Evolutionary conservation across 495 filamentous ascomycete genomes (phyloP).

Genomic region (Evansstolkia leycettana): DNA sequence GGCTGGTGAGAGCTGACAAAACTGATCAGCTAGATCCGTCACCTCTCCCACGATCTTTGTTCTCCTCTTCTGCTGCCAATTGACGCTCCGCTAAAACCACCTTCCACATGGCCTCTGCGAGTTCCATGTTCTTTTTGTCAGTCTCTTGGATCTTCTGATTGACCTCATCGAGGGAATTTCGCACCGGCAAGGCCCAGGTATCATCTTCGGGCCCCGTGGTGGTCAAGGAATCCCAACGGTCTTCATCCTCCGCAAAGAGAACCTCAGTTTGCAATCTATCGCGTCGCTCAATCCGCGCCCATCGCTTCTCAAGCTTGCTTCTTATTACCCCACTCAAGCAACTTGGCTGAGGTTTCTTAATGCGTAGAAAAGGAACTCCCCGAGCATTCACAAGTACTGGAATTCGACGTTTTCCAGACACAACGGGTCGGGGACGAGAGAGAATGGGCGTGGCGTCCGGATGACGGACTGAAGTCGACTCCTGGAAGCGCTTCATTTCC

Average conservation of each 20-base stretch:
- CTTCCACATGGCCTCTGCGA: conserved; percentile 28
- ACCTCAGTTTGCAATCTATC: conserved; percentile 20
- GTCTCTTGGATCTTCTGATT: conserved; percentile 9
- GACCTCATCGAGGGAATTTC: conserved; percentile 9
- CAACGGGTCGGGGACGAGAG: conserved; percentile 31
- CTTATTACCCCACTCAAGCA: conserved; percentile 44
- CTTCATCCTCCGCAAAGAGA: conserved; percentile 40
- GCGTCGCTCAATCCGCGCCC: conserved; percentile 17
- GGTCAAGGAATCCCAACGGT: conserved; percentile 41
- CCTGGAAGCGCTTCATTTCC: conserved; percentile 14
- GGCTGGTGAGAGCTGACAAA: no score
- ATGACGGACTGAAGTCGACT: conserved; percentile 18
- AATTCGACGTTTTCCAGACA: conserved; percentile 42
- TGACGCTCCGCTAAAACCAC: conserved; percentile 30
- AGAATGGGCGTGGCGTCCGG: conserved; percentile 28
- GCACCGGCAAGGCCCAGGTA: conserved; percentile 15
- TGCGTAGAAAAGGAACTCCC: conserved; percentile 56
- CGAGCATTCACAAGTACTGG: conserved; percentile 46
- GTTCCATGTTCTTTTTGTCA: conserved; percentile 16
- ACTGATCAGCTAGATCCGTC: background rate
- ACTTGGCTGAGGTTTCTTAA: conserved; percentile 55
- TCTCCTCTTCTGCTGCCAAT: conserved; percentile 21
- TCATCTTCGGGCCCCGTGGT: conserved; percentile 6
- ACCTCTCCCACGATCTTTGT: conserved; percentile 2
- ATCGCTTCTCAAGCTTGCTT: conserved; percentile 34